Evolutionary conservation across 2,329 filamentous ascomycete species (phyloP).

Genomic region (Orbilia oligospora): DNA sequence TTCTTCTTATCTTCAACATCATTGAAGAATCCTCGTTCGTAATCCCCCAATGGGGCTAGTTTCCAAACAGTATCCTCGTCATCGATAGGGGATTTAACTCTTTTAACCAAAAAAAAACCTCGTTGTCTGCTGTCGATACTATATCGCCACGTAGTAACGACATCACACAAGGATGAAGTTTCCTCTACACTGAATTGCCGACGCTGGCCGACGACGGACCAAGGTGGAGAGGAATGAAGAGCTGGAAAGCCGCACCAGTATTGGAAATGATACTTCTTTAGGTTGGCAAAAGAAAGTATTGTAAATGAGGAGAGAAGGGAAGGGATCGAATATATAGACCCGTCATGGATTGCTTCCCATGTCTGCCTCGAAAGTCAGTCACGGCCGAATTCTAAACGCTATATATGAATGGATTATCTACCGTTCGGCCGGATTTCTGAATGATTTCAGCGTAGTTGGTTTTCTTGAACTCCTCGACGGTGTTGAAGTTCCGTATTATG

Average conservation of each 20-base stretch:
- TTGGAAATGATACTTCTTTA: conserved; percentile 98
- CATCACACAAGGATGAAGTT: conserved; percentile 83
- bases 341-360: conserved; percentile 97
- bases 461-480: conserved; percentile 90
- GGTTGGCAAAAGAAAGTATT: conserved; percentile 90
- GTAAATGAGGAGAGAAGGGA: conserved; percentile 91
- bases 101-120: conserved; percentile 96
- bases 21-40: conserved; percentile 90
- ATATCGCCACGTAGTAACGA: conserved; percentile 89
- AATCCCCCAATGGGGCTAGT: conserved; percentile 80
- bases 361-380: conserved; percentile 74
- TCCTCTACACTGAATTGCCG: conserved; percentile 76
- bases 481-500: conserved; percentile 96
- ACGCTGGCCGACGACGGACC: conserved; percentile 76
- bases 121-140: conserved; percentile 85
- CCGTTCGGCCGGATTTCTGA: conserved; percentile 82
- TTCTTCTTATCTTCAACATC: conserved; percentile 73
- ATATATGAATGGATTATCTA: conserved; percentile 70
- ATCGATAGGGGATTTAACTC: conserved; percentile 69
- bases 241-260: conserved; percentile 98
- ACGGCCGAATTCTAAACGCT: neutral
- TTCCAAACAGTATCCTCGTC: conserved; percentile 74
- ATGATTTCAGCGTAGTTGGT: conserved; percentile 84
- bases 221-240: conserved; percentile 87
- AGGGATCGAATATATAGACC: conserved; percentile 94